Evolutionary conservation across 352 stramenopile species (phyloP), one percentile per base, ranked within the genome.

Genomic region (Phytopythium sindhum): DNA sequence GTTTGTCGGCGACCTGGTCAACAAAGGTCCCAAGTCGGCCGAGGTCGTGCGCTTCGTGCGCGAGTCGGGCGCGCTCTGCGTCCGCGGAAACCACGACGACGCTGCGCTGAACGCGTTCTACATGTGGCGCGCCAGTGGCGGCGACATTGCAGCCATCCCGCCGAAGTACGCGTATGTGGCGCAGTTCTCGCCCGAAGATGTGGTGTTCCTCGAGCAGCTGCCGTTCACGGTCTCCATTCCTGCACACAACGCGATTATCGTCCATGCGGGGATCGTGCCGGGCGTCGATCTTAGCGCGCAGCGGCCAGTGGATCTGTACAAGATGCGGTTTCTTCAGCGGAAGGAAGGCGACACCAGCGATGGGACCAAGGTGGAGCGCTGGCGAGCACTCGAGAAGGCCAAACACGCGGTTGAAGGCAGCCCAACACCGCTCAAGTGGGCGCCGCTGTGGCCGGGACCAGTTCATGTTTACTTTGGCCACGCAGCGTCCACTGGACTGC

Each of bases 1-100:
- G 54, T 80, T 97, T 4, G 93, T 97, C 0, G 93, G 93, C 28
- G 93, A 98, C 69, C 80, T 98, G 60, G 89, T 95, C 45, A 98
- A 97, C 73, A 98, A 98, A 75, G 93, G 93, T 0, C 91, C 91
- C 9, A 79, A 92, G 28, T 91, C 90, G 2, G 66, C 80, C 19
- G 69, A 91, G 54, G 81, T 95, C 4, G 72, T 98, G 51, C 84
- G 73, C 61, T 95, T 94, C 65, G 83, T 79, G 21, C 78, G 84
- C 19, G 63, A 51, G 39, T 72, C 73, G 1, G 57, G 47, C 23
- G 67, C 83, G 50, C 74, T 91, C 2, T 89, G 77, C 26, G 86
- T 95, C 19, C 82, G 86, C 33, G 84, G 84, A 28, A 95, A 95
- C 63, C 84, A 95, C 66, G 84, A 95, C 63, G 86, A 95, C 61